Evolutionary conservation across 371 early-diverging fungal genomes (phyloP), one percentile per base, ranked within the genome.

Genomic region (Mortierella sp.): DNA sequence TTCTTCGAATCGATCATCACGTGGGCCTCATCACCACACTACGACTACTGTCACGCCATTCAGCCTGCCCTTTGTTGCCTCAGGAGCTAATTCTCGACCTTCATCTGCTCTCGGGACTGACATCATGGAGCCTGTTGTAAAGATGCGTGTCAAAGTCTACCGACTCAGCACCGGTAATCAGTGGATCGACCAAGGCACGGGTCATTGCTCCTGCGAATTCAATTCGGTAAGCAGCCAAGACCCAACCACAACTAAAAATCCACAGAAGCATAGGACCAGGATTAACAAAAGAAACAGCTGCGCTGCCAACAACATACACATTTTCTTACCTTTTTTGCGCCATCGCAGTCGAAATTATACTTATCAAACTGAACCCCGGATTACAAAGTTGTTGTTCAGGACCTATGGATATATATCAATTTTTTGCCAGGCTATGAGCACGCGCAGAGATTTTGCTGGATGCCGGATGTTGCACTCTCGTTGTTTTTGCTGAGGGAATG

Each of bases 171-270:
- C 75, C 28, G 87, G 84, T 21, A 86, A 84, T 15, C 81, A 83
- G 32, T 95, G 95, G 95, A 84, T 84, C 61, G 94, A 94, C 82
- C 86, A 86, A 66, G 94, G 95, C 31, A 94, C 93, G 0, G 95
- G 95, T 6, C 85, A 84, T 56, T 88, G 90, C 75, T 81, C 84
- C 28, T 86, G 82, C 66, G 78, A 82, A 64, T 86, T 87, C 79
- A 82, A 69, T 55, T 64, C 70, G 81, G 88, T 86, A 86, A 75
- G 50, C 12, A 21, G 43, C 39, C 17, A 4, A 39, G 39, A 39
- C 14, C 39, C 2, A 39, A 14, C 17, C 11, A 39, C 39, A 11
- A 39, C 17, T 17, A 14, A 17, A 39, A 14, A 39, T 17, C 17
- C 39, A 17, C 5, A 17, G 39, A 39, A 17, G 5, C 14, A 39